These are phyloP conservation scores for Bonia amplexicaulis DNA, from an alignment of 176 grass and related monocot species.

Conservation along the genomic window DNA sequence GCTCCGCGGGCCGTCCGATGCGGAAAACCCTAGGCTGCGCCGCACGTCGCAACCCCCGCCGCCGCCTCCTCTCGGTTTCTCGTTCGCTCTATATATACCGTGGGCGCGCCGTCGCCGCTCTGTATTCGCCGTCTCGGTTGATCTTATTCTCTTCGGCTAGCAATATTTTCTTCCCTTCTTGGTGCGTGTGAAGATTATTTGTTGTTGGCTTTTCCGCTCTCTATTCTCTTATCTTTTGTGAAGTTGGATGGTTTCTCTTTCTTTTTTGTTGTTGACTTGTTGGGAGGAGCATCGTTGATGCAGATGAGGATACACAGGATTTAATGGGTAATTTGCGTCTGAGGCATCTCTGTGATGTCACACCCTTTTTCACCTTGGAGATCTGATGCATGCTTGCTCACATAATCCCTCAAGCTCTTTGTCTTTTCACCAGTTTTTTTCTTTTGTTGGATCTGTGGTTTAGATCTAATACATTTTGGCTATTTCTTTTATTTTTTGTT, in stretches of 20 bases:
- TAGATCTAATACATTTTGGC: neutral
- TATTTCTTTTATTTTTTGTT: neutral
- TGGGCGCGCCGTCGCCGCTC: neutral
- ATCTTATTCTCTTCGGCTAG: neutral
- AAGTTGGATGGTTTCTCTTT: neutral
- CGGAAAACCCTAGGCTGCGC: neutral
- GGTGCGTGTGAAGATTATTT: too few relatives aligned
- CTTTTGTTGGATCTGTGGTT: neutral
- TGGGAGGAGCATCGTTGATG: neutral
- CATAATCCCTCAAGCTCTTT: neutral
- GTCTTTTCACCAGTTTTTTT: neutral
- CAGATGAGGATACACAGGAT: conserved; percentile 39
- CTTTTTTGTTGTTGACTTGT: neutral
- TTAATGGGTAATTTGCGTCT: conserved; percentile 58
- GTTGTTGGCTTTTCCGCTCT: too few relatives aligned
- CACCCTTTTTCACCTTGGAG: conserved; percentile 51
- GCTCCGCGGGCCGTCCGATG: too few relatives aligned
- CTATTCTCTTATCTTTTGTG: neutral
- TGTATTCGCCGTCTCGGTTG: neutral
- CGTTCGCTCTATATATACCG: neutral
- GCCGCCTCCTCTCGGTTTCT: neutral
- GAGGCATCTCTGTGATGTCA: conserved; percentile 41
- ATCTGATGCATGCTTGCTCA: conserved; percentile 9
- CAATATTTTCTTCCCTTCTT: neutral
- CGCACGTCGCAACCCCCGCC: neutral